phyloP scores from a whole-genome alignment of 2,329 filamentous ascomycete genomes.

The Rutstroemia sp. region DNA sequence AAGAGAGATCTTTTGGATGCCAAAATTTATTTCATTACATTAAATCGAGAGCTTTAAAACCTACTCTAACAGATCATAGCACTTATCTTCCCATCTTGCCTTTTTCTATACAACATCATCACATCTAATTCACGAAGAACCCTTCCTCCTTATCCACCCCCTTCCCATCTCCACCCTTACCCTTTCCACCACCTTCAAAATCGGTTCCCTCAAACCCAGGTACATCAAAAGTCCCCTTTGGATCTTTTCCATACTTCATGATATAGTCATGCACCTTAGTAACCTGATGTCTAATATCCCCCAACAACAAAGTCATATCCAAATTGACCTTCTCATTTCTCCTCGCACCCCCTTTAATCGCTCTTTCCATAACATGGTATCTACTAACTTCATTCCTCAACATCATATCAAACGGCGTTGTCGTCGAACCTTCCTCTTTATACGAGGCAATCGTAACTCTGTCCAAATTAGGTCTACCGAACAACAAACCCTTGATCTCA shows the following conservation, averaged over 20 bases:
- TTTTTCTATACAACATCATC: too few relatives aligned
- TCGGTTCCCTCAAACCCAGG: conserved; percentile 34
- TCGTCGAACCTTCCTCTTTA: conserved; percentile 58
- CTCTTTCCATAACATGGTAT: conserved; percentile 50
- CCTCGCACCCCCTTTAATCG: conserved; percentile 40
- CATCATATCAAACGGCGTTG: conserved; percentile 66
- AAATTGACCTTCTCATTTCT: conserved; percentile 41
- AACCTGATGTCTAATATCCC: conserved; percentile 42
- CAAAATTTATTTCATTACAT: too few relatives aligned
- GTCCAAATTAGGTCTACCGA: conserved; percentile 44
- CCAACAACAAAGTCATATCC: conserved; percentile 38
- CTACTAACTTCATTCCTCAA: conserved; percentile 52
- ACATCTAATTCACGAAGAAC: conserved; percentile 25
- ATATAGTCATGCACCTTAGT: conserved; percentile 46
- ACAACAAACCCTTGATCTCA: conserved; percentile 54
- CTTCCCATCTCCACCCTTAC: conserved; percentile 2
- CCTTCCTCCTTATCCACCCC: conserved; percentile 21
- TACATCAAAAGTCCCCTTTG: conserved; percentile 43
- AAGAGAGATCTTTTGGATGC: too few relatives aligned
- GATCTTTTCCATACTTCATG: conserved; percentile 42
- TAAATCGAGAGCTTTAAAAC: too few relatives aligned
- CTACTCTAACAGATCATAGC: too few relatives aligned
- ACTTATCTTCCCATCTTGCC: too few relatives aligned
- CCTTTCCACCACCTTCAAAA: conserved; percentile 15
- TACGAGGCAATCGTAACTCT: conserved; percentile 52